Conservation (phyloP, 768 basidiomycete genomes). For the Candolleomyces aberdarensis region DNA sequence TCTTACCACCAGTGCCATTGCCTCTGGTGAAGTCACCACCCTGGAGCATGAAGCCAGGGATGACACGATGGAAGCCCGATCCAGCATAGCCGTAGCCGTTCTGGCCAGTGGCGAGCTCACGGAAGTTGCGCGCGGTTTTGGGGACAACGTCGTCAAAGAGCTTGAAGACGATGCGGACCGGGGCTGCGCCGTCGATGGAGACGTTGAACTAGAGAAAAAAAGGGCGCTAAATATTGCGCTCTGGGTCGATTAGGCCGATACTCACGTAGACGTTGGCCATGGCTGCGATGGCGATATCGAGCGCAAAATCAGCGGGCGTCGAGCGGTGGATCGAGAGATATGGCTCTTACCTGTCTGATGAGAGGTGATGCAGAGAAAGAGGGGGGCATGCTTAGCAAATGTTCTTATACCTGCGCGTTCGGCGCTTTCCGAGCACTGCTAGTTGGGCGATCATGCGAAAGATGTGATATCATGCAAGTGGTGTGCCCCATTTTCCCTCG, state of each 20-base stretch:
- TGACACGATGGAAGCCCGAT: conserved; percentile 75
- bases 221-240: neutral
- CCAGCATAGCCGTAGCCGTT: conserved; percentile 74
- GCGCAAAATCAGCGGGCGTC: conserved; percentile 1
- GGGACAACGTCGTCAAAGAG: conserved; percentile 81
- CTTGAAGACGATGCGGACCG: conserved; percentile 77
- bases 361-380: neutral
- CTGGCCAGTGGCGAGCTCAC: conserved; percentile 78
- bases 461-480: neutral
- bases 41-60: conserved; percentile 84
- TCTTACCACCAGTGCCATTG: conserved; percentile 78
- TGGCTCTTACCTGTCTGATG: neutral
- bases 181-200: conserved; percentile 34
- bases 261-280: conserved; percentile 30
- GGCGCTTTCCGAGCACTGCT: neutral
- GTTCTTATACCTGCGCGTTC: neutral
- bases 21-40: conserved; percentile 80
- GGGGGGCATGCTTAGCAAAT: conserved; percentile 4
- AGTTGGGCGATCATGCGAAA: neutral
- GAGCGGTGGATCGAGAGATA: neutral
- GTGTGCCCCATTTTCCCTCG: neutral
- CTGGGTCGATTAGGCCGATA: conserved; percentile 6
- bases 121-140: conserved; percentile 79
- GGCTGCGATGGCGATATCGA: neutral
- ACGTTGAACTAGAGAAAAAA: conserved; percentile 59